These are phyloP conservation scores for Tolypocladium sp. DNA, from an alignment of 2,329 filamentous ascomycete genomes.

Conservation along the genomic window DNA sequence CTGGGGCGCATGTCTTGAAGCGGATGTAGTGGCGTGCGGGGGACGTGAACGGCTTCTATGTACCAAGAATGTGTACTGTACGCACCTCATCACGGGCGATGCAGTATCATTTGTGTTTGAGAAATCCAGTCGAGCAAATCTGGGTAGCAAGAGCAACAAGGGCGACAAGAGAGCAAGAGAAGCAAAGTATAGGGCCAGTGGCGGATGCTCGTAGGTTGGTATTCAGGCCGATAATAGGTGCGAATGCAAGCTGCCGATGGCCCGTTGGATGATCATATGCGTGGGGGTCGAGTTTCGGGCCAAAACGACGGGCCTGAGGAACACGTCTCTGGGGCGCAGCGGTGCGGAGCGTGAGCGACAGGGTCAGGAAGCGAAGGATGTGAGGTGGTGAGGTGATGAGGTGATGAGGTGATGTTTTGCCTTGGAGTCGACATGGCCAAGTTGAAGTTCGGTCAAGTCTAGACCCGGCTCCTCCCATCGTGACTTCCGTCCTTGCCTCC, in stretches of 20 bases:
- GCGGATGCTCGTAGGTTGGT: too few relatives aligned
- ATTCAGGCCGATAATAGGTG: neutral
- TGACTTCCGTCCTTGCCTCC: neutral
- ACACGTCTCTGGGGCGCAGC: neutral
- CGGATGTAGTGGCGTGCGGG: neutral
- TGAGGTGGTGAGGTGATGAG: too few relatives aligned
- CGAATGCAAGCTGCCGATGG: neutral
- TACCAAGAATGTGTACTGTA: neutral
- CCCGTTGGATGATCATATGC: neutral
- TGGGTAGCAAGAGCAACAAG: too few relatives aligned
- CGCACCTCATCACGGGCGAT: conserved; percentile 7
- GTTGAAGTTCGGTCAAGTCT: neutral
- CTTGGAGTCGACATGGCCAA: neutral
- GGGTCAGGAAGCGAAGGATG: neutral
- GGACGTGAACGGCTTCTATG: neutral
- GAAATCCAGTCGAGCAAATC: neutral
- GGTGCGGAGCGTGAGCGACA: neutral
- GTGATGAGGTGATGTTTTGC: neutral
- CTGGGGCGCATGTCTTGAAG: neutral
- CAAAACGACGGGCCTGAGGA: neutral
- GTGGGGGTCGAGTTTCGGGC: neutral
- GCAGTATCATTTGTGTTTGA: too few relatives aligned
- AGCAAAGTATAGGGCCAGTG: too few relatives aligned
- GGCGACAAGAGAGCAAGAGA: neutral
- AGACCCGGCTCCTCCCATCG: neutral